A percentile compares a stretch with the other conserved stretches of the same genome.
These are phyloP conservation scores for Lactarius sanguifluus DNA, from an alignment of 768 basidiomycete species.

Conservation along the genomic window DNA sequence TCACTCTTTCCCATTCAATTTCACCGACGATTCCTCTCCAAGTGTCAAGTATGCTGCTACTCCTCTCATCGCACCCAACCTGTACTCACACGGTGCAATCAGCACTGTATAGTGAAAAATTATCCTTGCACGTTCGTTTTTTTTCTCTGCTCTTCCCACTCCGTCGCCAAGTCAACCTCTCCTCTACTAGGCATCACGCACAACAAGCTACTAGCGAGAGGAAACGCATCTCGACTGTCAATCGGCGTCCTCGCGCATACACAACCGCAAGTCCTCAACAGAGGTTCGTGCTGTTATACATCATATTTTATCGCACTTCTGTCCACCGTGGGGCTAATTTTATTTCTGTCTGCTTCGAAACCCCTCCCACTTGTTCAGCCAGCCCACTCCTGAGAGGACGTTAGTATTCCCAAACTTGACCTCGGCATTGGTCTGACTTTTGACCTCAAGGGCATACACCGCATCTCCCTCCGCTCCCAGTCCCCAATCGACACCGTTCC, in stretches of 20 bases:
- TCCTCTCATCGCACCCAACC: not conserved
- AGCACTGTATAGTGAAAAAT: conserved; percentile 87
- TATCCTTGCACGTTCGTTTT: conserved; percentile 85
- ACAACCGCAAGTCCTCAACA: conserved; percentile 48
- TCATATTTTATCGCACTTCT: no score
- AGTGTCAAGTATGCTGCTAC: conserved; percentile 31
- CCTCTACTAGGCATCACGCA: conserved; percentile 59
- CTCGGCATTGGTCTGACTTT: not conserved
- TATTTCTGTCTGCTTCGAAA: not conserved
- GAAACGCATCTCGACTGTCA: conserved; percentile 59
- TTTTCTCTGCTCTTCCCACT: conserved; percentile 24
- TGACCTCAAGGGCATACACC: conserved; percentile 10
- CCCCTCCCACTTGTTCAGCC: conserved; percentile 10
- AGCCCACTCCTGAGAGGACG: conserved; percentile 21
- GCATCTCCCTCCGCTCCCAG: conserved; percentile 35
- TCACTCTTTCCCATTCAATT: conserved; percentile 1
- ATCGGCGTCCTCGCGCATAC: conserved; percentile 65
- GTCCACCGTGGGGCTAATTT: not conserved
- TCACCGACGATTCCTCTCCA: not conserved
- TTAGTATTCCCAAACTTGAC: conserved; percentile 16
- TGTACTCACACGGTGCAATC: conserved; percentile 10
- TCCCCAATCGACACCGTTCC: conserved; percentile 34
- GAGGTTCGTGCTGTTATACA: conserved; percentile 41
- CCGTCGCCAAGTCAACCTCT: conserved; percentile 29
- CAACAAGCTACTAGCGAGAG: conserved; percentile 86